phyloP scores from a whole-genome alignment of 2,329 filamentous ascomycete species.

The Pseudogymnoascus sp. region DNA sequence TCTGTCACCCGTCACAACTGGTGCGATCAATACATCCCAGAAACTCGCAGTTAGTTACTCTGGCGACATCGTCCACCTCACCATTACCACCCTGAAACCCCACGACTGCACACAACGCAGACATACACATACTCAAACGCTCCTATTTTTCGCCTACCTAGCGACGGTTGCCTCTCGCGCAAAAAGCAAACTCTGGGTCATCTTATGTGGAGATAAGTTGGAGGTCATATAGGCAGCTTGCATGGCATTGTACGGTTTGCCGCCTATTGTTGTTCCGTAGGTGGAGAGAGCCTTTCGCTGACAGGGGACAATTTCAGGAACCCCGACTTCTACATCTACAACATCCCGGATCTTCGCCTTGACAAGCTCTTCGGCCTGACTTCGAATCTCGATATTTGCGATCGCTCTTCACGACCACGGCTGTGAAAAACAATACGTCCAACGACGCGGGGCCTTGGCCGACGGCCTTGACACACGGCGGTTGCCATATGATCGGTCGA shows the following conservation, averaged over 20 bases:
- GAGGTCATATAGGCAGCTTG: conserved; percentile 9
- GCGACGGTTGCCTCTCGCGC: conserved; percentile 5
- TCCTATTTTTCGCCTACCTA: background rate
- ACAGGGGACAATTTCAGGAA: conserved; percentile 5
- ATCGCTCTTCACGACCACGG: conserved; percentile 1
- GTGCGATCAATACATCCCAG: background rate
- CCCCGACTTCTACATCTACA: conserved; percentile 10
- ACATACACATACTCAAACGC: background rate
- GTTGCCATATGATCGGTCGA: conserved; percentile 18
- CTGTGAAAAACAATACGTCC: conserved; percentile 2
- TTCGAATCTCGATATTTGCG: conserved; percentile 6
- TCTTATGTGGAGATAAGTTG: conserved; percentile 8
- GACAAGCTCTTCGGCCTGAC: background rate
- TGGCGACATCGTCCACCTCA: conserved; percentile 9
- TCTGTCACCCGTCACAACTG: background rate
- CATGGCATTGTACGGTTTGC: conserved; percentile 9
- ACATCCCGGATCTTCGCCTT: background rate
- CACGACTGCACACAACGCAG: background rate
- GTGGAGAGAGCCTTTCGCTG: conserved; percentile 6
- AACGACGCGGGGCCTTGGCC: conserved; percentile 9
- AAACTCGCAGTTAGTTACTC: background rate
- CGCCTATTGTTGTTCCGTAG: conserved; percentile 4
- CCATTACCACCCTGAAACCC: conserved; percentile 1
- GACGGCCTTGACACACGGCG: conserved; percentile 2
- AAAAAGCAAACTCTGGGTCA: background rate